Base-by-base conservation (phyloP, 2,329 filamentous ascomycete genomes). In the Fusarium nodosum region DNA sequence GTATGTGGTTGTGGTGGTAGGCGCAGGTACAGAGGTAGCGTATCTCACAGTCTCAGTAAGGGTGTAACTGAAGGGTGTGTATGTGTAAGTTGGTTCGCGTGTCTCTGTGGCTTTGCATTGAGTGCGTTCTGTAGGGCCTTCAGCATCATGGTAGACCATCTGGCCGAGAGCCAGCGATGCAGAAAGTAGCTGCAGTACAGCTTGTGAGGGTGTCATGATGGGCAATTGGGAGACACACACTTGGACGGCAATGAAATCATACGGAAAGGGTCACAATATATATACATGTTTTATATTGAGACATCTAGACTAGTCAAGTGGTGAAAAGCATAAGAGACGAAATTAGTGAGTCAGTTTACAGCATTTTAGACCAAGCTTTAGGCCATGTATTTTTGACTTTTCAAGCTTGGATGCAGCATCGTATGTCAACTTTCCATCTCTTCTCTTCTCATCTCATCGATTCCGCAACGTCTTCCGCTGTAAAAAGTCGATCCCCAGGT, bases 1-100 rank as follows among this genome's bases (percentile, higher is more conserved):
- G 45, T 76, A 79, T 15, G 76, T 78, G 10, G 71, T 60, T 9
- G 77, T 77, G 4, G 75, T 65, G 6, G 77, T 77, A 5, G 77
- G 77, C 4, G 76, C 64, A 5, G 75, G 72, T 7, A 75, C 67
- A 1, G 77, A 74, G 16, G 76, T 77, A 3, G 77, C 77, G 57
- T 77, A 77, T 53, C 77, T 69, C 45, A 78, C 71, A 10, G 77
- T 78, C 5, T 77, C 75, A 1, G 75, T 75, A n/a, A 77, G 71
- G 5, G 75, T 78, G 31, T 74, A 78, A 24, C 73, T 74, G 41
- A 79, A 79, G 1, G 71, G 67, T 2, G 73, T 74, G 41, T 75
- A 72, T 3, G 69, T 68, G 33, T 78, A 77, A 30, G 65, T 70
- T 7, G 77, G 75, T 45, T 77, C 68, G 9, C 31, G 26, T 12